phyloP scores from a whole-genome alignment of 305 asterid genomes.

The Fraxinus velutina region DNA sequence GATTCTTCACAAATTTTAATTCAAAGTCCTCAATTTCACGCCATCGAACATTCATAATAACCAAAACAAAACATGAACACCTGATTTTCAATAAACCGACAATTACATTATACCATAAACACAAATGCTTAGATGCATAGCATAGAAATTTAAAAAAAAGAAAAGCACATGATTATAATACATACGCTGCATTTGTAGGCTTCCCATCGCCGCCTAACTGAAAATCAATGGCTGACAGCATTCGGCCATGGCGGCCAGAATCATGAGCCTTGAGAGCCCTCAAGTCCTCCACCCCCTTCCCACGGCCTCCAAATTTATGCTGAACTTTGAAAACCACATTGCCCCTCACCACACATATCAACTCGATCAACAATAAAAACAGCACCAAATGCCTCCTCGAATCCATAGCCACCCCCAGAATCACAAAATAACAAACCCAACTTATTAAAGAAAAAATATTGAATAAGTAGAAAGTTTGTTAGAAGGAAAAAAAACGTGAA shows the following conservation, averaged over 20 bases:
- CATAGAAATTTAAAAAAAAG: background rate
- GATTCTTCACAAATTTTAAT: background rate
- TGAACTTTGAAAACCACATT: slow-evolving; percentile 75
- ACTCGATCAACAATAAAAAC: slow-evolving; percentile 33
- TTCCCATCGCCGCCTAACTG: slow-evolving; percentile 78
- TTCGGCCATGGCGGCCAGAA: slow-evolving; percentile 72
- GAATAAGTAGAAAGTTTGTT: slow-evolving; percentile 14
- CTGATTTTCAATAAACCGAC: background rate
- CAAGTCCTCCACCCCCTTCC: slow-evolving; percentile 38
- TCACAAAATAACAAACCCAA: slow-evolving; percentile 11
- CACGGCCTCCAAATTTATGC: slow-evolving; percentile 65
- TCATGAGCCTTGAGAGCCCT: slow-evolving; percentile 65
- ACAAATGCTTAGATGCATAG: slow-evolving; percentile 10
- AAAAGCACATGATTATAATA: background rate
- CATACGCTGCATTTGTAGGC: slow-evolving; percentile 80
- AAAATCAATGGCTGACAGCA: slow-evolving; percentile 74
- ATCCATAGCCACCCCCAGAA: slow-evolving; percentile 45
- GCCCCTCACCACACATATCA: slow-evolving; percentile 35
- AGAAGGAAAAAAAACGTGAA: slow-evolving; percentile 27
- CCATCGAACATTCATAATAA: background rate
- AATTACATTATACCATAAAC: background rate
- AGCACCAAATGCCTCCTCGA: slow-evolving; percentile 38
- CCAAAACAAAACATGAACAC: background rate
- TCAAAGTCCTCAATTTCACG: background rate
- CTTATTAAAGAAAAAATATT: slow-evolving; percentile 23